phyloP scores from a whole-genome alignment of 352 stramenopile species.

The Phytopythium aichiense region DNA sequence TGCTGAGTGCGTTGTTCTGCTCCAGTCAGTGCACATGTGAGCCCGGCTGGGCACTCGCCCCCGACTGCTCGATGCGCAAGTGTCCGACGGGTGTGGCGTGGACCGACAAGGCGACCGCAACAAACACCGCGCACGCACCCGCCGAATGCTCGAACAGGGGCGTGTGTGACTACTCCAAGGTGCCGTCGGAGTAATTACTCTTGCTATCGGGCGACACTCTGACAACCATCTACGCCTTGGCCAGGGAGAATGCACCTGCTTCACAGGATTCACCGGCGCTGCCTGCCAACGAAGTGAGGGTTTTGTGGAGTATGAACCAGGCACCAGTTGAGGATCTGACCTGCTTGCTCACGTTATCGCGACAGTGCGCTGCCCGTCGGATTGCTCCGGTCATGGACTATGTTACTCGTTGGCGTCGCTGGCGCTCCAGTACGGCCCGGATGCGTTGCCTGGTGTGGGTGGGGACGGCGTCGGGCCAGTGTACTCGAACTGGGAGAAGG shows the following conservation, averaged over 20 bases:
- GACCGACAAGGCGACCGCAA: conserved; percentile 70
- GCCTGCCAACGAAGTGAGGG: conserved; percentile 53
- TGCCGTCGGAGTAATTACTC: background rate
- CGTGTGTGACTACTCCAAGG: conserved; percentile 56
- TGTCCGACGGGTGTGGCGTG: conserved; percentile 70
- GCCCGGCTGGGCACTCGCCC: conserved; percentile 46
- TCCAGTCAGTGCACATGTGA: conserved; percentile 69
- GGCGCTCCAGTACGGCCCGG: conserved; percentile 42
- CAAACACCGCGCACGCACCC: conserved; percentile 47
- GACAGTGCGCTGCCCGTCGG: conserved; percentile 48
- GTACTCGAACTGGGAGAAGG: conserved; percentile 87
- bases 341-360: background rate
- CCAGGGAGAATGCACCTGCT: conserved; percentile 56
- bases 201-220: background rate
- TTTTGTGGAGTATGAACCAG: background rate
- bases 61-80: conserved; percentile 66
- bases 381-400: conserved; percentile 59
- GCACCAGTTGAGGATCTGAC: background rate
- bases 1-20: background rate
- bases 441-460: conserved; percentile 25
- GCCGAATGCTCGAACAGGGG: conserved; percentile 64
- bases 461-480: conserved; percentile 40
- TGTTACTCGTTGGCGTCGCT: conserved; percentile 56
- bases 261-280: conserved; percentile 47
- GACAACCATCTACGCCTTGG: background rate